These are phyloP conservation scores for Telopea speciosissima DNA, from an alignment of 177 flowering plant species.

Conservation along the genomic window DNA sequence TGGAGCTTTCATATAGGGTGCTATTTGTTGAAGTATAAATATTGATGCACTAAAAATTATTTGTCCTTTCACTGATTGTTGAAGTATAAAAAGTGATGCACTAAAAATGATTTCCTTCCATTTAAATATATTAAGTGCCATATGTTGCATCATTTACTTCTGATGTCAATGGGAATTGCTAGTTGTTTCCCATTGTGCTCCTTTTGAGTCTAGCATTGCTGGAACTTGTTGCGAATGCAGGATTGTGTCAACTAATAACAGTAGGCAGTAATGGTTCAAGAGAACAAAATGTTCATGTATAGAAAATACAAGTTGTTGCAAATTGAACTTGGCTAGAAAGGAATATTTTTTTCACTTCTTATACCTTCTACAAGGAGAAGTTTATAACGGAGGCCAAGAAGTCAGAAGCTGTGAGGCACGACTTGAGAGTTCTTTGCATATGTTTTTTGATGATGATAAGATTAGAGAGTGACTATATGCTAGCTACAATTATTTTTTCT, in stretches of 20 bases:
- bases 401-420: not conserved
- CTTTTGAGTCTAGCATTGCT: not conserved
- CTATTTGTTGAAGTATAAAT: too few species aligned
- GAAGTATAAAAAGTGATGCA: not conserved
- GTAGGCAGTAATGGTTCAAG: not conserved
- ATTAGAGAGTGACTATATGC: too few species aligned
- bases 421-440: too few species aligned
- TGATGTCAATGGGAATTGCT: not conserved
- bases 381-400: not conserved
- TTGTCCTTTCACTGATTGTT: not conserved
- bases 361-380: not conserved
- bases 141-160: too few species aligned
- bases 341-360: not conserved
- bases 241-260: not conserved
- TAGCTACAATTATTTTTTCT: too few species aligned
- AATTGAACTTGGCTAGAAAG: not conserved
- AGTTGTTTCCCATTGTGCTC: not conserved
- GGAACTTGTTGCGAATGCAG: not conserved
- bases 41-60: too few species aligned
- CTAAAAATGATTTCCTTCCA: not conserved
- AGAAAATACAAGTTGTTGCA: not conserved
- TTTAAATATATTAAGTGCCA: too few species aligned
- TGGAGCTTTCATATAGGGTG: not conserved
- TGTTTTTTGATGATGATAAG: too few species aligned
- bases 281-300: not conserved